Base-by-base conservation (phyloP, 1,139 yeast genomes). In the Yamadazyma spencermartinsiae region DNA sequence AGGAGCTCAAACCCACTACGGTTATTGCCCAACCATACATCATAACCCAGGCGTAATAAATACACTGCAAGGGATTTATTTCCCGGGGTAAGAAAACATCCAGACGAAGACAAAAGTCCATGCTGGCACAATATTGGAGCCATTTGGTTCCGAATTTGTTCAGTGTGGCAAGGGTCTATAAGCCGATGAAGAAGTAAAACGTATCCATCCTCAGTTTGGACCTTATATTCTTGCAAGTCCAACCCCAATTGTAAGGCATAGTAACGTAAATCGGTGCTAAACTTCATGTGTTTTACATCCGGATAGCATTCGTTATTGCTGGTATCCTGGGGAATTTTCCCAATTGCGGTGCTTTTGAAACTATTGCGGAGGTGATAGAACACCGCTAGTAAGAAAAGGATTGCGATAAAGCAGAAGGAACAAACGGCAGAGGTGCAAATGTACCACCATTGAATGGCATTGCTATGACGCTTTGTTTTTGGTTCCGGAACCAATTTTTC, bases 11-110 rank as follows among this genome's bases (percentile, higher is more conserved):
- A 87, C 24, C 96, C 94, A 45, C 95, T 81, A 42, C 98, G 66
- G 56, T 90, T 90, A 55, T 90, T 89, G 1, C 97, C 98, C 39
- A 92, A 61, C 97, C 98, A 92, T 1, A 92, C 92, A 51, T 92
- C 98, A 56, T 74, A 88, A 0, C 96, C 96, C 23, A 66, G 59
- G 17, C 73, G 66, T 31, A 71, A 61, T 20, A 90, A 65, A 49
- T 68, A 74, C 48, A 79, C 81, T 0, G 94, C 94, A 37, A 92
- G 56, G 5, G 95, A 85, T 42, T 86, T 78, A 39, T 70, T 68
- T 0, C 97, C 98, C 14, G 86, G 68, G 0, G 95, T 82, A 24
- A 92, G 72, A 58, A 74, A 92, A 0, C 96, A 85, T 0, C 92
- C 97, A 0, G 94, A 80, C 20, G 95, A 83, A 52, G 89, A 95